Conservation (phyloP, 2,329 filamentous ascomycete species). For the Volutella citrinella region DNA sequence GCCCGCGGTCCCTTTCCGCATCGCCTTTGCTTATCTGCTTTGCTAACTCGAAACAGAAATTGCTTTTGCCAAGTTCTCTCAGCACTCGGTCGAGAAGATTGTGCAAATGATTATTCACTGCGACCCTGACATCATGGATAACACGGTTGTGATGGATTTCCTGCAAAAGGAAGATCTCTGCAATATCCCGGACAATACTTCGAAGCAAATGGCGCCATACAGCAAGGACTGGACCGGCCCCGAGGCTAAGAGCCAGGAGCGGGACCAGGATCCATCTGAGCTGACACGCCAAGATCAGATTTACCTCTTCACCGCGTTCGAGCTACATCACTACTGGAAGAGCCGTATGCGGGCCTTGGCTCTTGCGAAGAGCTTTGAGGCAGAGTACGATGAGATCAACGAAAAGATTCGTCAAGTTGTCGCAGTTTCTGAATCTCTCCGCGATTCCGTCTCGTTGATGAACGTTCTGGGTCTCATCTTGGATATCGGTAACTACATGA, state of each 20-base stretch:
- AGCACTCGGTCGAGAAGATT: constrained; percentile 76
- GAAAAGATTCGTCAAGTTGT: constrained; percentile 84
- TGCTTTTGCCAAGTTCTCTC: constrained; percentile 89
- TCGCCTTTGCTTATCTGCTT: no score
- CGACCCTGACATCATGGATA: constrained; percentile 83
- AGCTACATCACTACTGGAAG: constrained; percentile 98
- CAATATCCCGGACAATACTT: constrained; percentile 84
- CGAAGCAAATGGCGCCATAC: constrained; percentile 91
- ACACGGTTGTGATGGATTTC: constrained; percentile 93
- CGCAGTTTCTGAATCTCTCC: constrained; percentile 79
- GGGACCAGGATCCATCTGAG: constrained; percentile 83
- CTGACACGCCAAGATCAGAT: constrained; percentile 95
- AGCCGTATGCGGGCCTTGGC: constrained; percentile 89
- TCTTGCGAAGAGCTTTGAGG: constrained; percentile 78
- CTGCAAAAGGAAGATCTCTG: constrained; percentile 89
- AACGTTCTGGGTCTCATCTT: constrained; percentile 94
- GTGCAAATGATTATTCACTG: constrained; percentile 95
- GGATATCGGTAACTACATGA: constrained; percentile 99
- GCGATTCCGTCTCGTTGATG: constrained; percentile 90
- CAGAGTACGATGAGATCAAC: constrained; percentile 89
- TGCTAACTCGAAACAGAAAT: no score
- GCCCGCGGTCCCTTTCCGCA: no score
- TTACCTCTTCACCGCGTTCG: constrained; percentile 87
- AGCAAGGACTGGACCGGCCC: constrained; percentile 95
- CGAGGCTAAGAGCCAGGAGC: constrained; percentile 70